Base-by-base conservation (phyloP, 225 moss, liverwort and hornwort species). In the Sphagnum tenellum region DNA sequence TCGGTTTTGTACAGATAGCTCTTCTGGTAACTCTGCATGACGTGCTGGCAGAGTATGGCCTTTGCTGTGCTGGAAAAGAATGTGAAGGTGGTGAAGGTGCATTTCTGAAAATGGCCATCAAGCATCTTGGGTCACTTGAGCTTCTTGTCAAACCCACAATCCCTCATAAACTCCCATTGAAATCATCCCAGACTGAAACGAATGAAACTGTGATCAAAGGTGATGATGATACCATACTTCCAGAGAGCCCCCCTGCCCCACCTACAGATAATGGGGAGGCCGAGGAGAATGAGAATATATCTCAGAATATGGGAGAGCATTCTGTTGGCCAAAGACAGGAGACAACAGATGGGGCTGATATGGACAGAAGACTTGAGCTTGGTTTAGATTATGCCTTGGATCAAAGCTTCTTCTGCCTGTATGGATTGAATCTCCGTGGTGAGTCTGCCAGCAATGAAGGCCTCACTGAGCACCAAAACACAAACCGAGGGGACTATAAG, bases 321-420 rank as follows among this genome's bases (percentile, higher is more conserved):
- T 52, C 67, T 52, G 75, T 73, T 53, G 76, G 74, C 64, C 78
- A 74, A 55, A 65, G 29, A 61, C 63, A 77, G 74, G 85, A 87
- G 58, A 71, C 74, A 59, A 71, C 74, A 59, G 85, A 77, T 55
- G 73, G 74, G 13, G 72, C 75, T 57, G 79, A 80, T 50, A 14
- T 82, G 66, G 89, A 88, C 64, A 75, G 78, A 72, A 78, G 90
- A 71, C 74, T 79, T 63, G 92, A 96, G 57, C 79, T 92, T 53
- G 92, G 89, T 70, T 73, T 92, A 59, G 95, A 96, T 77, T 82
- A 84, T 63, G 92, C 92, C 54, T 76, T 92, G 63, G 95, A 96
- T 69, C 95, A 96, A 72, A 89, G 89, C 70, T 96, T 92, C 77
- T 96, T 86, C 82, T 96, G 95, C 69, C 77, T 96, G 52, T 96